Evolutionary conservation across 345 rosid species (phyloP), one percentile per base, ranked within the genome.

Genomic region (Pistacia atlantica): DNA sequence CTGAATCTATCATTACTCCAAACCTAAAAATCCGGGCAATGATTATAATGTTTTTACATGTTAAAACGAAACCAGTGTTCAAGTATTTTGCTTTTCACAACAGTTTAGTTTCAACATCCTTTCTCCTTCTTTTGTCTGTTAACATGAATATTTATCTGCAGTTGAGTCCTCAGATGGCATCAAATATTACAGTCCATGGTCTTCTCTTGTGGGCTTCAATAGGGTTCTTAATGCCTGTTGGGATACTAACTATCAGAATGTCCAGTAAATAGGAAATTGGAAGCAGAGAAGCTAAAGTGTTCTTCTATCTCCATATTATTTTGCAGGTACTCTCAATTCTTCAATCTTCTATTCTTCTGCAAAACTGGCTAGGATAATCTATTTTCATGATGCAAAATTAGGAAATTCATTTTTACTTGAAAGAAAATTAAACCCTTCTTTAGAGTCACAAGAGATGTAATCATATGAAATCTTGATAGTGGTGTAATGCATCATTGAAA

Each of bases 221-320:
- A 90, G 98, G 98, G 13, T 83, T 95, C 56, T 82, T 95, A 17
- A 80, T 84, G 87, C 98, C 98, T 71, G 62, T 88, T 70, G 98
- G 95, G 66, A 89, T 95, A 65, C 84, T 95, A 42, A 82, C 81
- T 4, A 85, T 90, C 35, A 87, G 97, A 82, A 84, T 93, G 84
- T 88, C 92, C 76, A 80, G 62, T 51, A 89, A 78, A 83, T 84
- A 81, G 45, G 81, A 86, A 67, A 69, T 14, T 35, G 69, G 82
- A 81, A 76, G 79, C 35, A 72, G 52, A 75, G 80, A 86, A 76
- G 74, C 63, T 58, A 90, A 75, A 75, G 80, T 76, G 71, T 67
- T 95, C 56, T 88, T 88, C 87, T 87, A 84, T 79, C 72, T 93
- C 61, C 98, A 95, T 77, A 73, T 84, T 54, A 75, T 82, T 78